Evolutionary conservation across 495 filamentous ascomycete species (phyloP).

Genomic region (Hypoxylon perforatum): DNA sequence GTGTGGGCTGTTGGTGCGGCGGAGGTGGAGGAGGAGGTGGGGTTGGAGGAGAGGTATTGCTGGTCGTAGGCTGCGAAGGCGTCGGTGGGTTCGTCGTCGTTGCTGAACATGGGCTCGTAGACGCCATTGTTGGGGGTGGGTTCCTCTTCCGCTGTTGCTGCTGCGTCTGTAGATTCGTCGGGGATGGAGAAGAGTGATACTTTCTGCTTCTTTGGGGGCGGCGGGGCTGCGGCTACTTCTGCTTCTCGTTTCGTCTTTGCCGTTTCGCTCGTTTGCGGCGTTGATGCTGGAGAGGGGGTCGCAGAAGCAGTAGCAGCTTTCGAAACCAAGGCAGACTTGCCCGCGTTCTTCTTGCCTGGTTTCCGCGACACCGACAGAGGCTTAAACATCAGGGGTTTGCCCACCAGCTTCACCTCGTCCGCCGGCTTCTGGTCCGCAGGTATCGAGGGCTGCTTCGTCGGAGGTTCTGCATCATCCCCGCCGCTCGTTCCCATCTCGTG

Average conservation of each 20-base stretch:
- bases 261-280: slow-evolving; percentile 20
- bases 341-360: slow-evolving; percentile 71
- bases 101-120: slow-evolving; percentile 58
- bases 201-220: slow-evolving; percentile 50
- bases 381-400: slow-evolving; percentile 87
- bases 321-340: slow-evolving; percentile 25
- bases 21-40: slow-evolving; percentile 34
- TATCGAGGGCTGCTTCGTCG: slow-evolving; percentile 51
- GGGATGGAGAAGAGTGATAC: slow-evolving; percentile 59
- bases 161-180: slow-evolving; percentile 38
- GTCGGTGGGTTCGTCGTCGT: slow-evolving; percentile 36
- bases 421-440: slow-evolving; percentile 60
- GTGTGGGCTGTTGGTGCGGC: slow-evolving; percentile 28
- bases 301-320: slow-evolving; percentile 20
- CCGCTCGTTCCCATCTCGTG: slow-evolving; percentile 21
- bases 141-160: not conserved
- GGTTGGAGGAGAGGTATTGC: slow-evolving; percentile 40
- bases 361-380: slow-evolving; percentile 83
- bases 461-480: slow-evolving; percentile 35
- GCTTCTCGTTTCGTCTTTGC: slow-evolving; percentile 21
- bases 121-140: slow-evolving; percentile 34
- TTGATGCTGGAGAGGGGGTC: slow-evolving; percentile 12
- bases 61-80: slow-evolving; percentile 50
- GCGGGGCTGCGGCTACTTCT: slow-evolving; percentile 23
- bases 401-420: slow-evolving; percentile 73